These are phyloP conservation scores for Euphorbia peplus DNA, from an alignment of 345 rosid genomes.

Conservation along the genomic window DNA sequence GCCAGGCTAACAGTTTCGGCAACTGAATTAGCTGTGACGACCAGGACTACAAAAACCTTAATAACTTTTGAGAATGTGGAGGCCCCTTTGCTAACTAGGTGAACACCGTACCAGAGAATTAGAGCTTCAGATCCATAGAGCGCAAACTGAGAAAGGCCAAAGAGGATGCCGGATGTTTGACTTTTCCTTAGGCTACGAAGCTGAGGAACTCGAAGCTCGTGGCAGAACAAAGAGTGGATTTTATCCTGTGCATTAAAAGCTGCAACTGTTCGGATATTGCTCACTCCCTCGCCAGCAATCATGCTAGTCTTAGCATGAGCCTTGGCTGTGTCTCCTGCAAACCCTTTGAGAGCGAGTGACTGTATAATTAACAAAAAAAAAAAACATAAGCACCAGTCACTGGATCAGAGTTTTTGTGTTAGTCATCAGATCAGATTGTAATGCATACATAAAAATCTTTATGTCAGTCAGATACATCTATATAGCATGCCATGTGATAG, in stretches of 20 bases:
- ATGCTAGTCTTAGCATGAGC: conserved; percentile 99
- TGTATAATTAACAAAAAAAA: conserved; percentile 31
- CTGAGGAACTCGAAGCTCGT: conserved; percentile 82
- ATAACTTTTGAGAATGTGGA: conserved; percentile 98
- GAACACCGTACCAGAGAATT: conserved; percentile 94
- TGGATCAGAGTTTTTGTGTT: too few species aligned
- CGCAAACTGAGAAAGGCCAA: conserved; percentile 95
- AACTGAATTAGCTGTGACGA: conserved; percentile 93
- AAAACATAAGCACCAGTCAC: too few species aligned
- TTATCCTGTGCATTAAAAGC: conserved; percentile 95
- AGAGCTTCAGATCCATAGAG: conserved; percentile 95
- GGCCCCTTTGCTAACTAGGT: conserved; percentile 74
- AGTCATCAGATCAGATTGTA: background rate
- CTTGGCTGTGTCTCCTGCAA: conserved; percentile 99
- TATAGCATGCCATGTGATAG: background rate
- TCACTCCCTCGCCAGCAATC: conserved; percentile 99
- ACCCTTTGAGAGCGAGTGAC: conserved; percentile 99
- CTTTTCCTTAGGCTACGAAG: conserved; percentile 67
- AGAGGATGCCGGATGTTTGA: conserved; percentile 84
- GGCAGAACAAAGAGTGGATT: conserved; percentile 74
- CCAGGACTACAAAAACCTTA: conserved; percentile 93
- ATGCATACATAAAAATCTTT: background rate
- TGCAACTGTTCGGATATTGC: conserved; percentile 96
- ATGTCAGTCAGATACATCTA: background rate
- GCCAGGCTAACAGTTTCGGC: conserved; percentile 99